phyloP scores from a whole-genome alignment of 164 flowering plant species.

The Tinospora cordifolia region DNA sequence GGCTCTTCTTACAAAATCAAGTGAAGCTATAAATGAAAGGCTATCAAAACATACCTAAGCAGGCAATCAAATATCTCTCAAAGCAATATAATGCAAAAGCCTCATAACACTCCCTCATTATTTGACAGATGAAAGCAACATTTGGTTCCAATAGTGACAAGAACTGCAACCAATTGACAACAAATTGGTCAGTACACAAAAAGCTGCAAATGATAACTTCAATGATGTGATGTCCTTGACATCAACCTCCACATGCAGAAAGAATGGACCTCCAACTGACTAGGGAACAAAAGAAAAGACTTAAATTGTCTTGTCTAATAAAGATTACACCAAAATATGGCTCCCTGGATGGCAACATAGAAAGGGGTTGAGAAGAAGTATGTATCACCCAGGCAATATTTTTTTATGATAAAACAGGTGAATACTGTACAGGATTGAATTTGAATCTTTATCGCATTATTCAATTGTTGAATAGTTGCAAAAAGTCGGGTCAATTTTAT shows the following conservation, averaged over 20 bases:
- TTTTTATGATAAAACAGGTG: background rate
- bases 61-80: conserved; percentile 92
- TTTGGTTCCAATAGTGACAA: conserved; percentile 62
- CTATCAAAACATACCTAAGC: conserved; percentile 59
- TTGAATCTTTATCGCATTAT: background rate
- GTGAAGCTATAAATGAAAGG: background rate
- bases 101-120: conserved; percentile 93
- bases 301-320: background rate
- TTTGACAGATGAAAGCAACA: conserved; percentile 83
- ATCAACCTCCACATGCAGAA: too few relatives aligned
- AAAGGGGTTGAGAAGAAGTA: background rate
- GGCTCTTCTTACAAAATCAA: background rate
- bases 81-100: conserved; percentile 98
- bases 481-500: background rate
- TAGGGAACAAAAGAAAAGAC: background rate
- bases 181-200: background rate
- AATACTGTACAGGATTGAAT: background rate
- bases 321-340: background rate
- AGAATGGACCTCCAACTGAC: background rate
- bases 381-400: background rate
- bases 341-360: background rate
- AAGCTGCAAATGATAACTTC: background rate
- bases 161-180: conserved; percentile 36
- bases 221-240: background rate
- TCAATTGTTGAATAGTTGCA: background rate